Base-by-base conservation (phyloP, 495 filamentous ascomycete genomes). In the Neurospora sp. region DNA sequence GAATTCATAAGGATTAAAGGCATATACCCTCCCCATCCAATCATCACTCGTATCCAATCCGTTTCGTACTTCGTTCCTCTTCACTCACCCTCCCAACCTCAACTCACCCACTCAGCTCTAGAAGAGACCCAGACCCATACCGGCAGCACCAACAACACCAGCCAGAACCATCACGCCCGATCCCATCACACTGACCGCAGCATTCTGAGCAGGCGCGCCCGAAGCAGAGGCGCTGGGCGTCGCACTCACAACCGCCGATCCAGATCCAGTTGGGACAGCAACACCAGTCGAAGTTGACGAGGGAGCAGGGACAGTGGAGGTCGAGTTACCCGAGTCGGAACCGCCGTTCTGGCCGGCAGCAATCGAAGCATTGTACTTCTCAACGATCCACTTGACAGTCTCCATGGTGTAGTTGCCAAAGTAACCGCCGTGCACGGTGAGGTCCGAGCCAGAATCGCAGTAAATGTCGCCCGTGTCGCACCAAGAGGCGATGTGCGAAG, bases 391-490 rank as follows among this genome's bases (percentile, higher is more conserved):
- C 6, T 78, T 71, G 31, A 72, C 74, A 20, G 74, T 74, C 1
- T 73, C 76, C 16, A 59, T 37, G 40, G 71, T 74, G 72, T 79
- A 79, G 39, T 71, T 71, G 35, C 42, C 65, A 68, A 78, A 77
- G 70, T 79, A 79, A 0, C 59, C n/a, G 27, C 75, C 72, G 72
- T 79, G 78, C 4, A 75, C 61, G 20, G 40, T 41, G 44, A 40
- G 31, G 40, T 48, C 53, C 41, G 73, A 40, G 65, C 76, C 77
- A 12, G n/a, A 9, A 40, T 79, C 78, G 74, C 78, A 79, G 72
- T 78, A 79, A 20, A 78, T 35, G 68, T 79, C 78, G 65, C 78
- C 78, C 1, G 40, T 65, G 44, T 79, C 77, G 44, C 78, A 79
- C 72, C 74, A 79, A 59, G 74, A 72, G 53, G 71, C 40, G 6